Percentiles rank a stretch among this genome's conserved stretches.
phyloP scores from a whole-genome alignment of 192 early-diverging fungal genomes.

The Backusella tuberculispora region DNA sequence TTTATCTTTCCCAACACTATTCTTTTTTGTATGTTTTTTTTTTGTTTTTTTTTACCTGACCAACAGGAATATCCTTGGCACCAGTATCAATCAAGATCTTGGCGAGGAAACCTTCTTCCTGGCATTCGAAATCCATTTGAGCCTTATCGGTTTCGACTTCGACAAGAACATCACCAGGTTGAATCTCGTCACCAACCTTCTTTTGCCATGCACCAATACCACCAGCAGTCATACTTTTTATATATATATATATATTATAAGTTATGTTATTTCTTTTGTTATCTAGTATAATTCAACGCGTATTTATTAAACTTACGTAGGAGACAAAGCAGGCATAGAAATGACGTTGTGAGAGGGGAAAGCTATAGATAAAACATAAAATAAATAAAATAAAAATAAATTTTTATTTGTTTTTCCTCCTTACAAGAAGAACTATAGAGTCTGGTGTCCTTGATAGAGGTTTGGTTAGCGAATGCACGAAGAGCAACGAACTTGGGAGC shows the following conservation, averaged over 20 bases:
- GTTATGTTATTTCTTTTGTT: background rate
- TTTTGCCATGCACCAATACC: constrained; percentile 95
- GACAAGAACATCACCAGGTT: constrained; percentile 90
- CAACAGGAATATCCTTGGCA: constrained; percentile 87
- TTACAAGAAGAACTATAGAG: constrained; percentile 60
- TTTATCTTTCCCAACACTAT: background rate
- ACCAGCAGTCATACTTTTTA: constrained; percentile 82
- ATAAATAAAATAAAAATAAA: background rate
- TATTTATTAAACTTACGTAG: constrained; percentile 58
- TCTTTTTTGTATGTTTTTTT: constrained; percentile 7
- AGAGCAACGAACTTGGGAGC: constrained; percentile 46
- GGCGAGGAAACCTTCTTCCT: constrained; percentile 96
- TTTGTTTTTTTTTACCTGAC: constrained; percentile 50
- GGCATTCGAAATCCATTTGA: constrained; percentile 99
- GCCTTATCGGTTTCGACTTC: constrained; percentile 99
- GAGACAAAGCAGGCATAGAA: constrained; percentile 97
- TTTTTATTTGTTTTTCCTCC: constrained; percentile 30
- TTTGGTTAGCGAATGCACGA: constrained; percentile 42
- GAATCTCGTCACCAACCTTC: constrained; percentile 88
- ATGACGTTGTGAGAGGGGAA: constrained; percentile 84
- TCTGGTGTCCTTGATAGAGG: constrained; percentile 47
- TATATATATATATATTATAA: background rate
- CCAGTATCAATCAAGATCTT: constrained; percentile 87
- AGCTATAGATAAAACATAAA: constrained; percentile 43
- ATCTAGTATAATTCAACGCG: background rate